Evolutionary conservation across 2,329 filamentous ascomycete species (phyloP).

Genomic region (Aurifilum marmelostoma): DNA sequence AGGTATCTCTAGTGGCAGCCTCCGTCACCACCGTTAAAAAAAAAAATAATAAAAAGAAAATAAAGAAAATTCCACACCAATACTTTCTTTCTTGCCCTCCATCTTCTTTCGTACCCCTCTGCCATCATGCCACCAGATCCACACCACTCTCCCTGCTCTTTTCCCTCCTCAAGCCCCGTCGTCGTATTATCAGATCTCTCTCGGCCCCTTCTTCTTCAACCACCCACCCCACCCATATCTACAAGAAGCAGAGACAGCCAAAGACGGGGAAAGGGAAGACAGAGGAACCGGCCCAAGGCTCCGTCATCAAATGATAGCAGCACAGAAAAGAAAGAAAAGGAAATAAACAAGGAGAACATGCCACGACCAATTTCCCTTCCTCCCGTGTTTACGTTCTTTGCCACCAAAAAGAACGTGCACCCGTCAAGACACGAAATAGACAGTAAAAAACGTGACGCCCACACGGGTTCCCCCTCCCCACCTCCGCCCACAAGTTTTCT

Average conservation of each 20-base stretch:
- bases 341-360: constrained; percentile 38
- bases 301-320: constrained; percentile 31
- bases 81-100: not conserved
- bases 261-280: constrained; percentile 31
- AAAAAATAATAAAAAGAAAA: constrained; percentile 1
- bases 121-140: not conserved
- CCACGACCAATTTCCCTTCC: constrained; percentile 31
- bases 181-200: constrained; percentile 27
- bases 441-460: constrained; percentile 25
- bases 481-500: constrained; percentile 24
- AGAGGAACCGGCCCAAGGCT: constrained; percentile 29
- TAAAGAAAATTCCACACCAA: constrained; percentile 5
- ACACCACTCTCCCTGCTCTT: not conserved
- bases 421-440: constrained; percentile 29
- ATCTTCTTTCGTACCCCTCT: constrained; percentile 9
- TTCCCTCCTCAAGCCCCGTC: constrained; percentile 13
- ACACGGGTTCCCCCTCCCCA: constrained; percentile 10
- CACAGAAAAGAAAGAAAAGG: too few species aligned
- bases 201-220: constrained; percentile 10
- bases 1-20: constrained; percentile 30
- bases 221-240: constrained; percentile 27
- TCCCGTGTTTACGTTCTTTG: constrained; percentile 28
- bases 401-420: constrained; percentile 22
- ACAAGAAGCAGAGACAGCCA: constrained; percentile 34
- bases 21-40: constrained; percentile 26